A percentile compares a stretch with the other conserved stretches of the same genome.
These are phyloP conservation scores for Pisolithus albus DNA, from an alignment of 768 basidiomycete species.

Conservation along the genomic window DNA sequence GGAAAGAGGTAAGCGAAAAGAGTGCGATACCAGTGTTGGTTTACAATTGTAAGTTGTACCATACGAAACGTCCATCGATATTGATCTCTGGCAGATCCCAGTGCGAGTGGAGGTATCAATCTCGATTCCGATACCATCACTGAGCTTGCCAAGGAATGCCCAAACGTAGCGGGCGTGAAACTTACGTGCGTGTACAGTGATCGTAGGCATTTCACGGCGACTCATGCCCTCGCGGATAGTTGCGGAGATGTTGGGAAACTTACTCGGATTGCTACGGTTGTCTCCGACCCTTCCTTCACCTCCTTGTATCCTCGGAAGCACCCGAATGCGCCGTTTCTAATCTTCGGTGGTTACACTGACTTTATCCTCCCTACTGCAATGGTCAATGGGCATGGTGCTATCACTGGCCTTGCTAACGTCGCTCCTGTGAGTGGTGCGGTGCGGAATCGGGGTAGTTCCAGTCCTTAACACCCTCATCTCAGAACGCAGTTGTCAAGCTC, in stretches of 20 bases:
- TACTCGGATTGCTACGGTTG: conserved; percentile 69
- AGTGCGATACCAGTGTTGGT: conserved; percentile 84
- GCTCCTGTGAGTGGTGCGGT: conserved; percentile 49
- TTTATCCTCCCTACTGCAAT: conserved; percentile 70
- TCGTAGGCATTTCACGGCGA: background rate
- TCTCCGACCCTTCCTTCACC: conserved; percentile 51
- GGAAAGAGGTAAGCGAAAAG: conserved; percentile 65
- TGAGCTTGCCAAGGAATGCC: conserved; percentile 67
- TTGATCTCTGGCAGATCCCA: conserved; percentile 56
- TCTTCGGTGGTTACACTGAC: conserved; percentile 81
- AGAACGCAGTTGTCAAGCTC: conserved; percentile 56
- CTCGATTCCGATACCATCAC: conserved; percentile 83
- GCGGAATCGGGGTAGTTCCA: background rate
- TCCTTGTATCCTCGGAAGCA: conserved; percentile 62
- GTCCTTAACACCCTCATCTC: conserved; percentile 5
- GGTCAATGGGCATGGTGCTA: conserved; percentile 78
- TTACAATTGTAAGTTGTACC: conserved; percentile 64
- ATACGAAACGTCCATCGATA: background rate
- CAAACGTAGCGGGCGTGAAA: conserved; percentile 83
- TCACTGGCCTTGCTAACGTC: conserved; percentile 83
- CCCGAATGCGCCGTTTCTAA: conserved; percentile 64
- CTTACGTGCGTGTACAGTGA: conserved; percentile 55
- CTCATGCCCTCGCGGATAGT: conserved; percentile 32
- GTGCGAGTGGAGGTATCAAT: conserved; percentile 84
- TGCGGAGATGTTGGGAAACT: conserved; percentile 92